These are phyloP conservation scores for Gardenia jasminoides DNA, from an alignment of 257 asterid species.

Conservation along the genomic window DNA sequence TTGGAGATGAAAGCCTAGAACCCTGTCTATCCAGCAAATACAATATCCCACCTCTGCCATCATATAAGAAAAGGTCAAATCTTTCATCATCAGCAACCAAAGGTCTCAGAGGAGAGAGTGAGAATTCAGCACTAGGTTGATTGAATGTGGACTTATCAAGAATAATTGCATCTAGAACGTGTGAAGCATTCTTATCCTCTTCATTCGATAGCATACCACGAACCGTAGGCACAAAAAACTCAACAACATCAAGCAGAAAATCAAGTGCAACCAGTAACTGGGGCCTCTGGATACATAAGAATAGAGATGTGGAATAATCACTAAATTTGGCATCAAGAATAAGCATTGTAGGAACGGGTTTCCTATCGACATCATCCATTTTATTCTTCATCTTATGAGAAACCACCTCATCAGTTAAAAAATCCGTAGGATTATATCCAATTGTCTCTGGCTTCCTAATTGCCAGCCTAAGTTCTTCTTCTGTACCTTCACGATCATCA, in stretches of 20 bases:
- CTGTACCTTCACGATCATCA: constrained; percentile 94
- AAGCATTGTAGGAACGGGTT: constrained; percentile 74
- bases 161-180: constrained; percentile 60
- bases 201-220: constrained; percentile 65
- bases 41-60: constrained; percentile 89
- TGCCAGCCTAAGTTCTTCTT: constrained; percentile 87
- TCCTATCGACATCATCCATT: constrained; percentile 33
- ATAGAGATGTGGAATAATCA: constrained; percentile 56
- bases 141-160: constrained; percentile 64
- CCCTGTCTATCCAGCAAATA: constrained; percentile 75
- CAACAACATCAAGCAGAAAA: constrained; percentile 80
- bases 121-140: constrained; percentile 67
- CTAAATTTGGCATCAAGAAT: constrained; percentile 77
- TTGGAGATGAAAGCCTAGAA: constrained; percentile 51
- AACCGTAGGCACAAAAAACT: constrained; percentile 92
- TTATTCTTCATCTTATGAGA: constrained; percentile 27
- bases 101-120: constrained; percentile 75
- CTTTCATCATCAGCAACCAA: constrained; percentile 88
- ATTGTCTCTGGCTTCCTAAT: constrained; percentile 71
- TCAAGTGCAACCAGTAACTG: constrained; percentile 95
- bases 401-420: constrained; percentile 32
- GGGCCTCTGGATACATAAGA: constrained; percentile 94
- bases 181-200: constrained; percentile 51
- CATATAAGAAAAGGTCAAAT: constrained; percentile 71
- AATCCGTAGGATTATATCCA: constrained; percentile 40